Conservation (phyloP, 2,329 filamentous ascomycete species). For the Orbilia javanica region DNA sequence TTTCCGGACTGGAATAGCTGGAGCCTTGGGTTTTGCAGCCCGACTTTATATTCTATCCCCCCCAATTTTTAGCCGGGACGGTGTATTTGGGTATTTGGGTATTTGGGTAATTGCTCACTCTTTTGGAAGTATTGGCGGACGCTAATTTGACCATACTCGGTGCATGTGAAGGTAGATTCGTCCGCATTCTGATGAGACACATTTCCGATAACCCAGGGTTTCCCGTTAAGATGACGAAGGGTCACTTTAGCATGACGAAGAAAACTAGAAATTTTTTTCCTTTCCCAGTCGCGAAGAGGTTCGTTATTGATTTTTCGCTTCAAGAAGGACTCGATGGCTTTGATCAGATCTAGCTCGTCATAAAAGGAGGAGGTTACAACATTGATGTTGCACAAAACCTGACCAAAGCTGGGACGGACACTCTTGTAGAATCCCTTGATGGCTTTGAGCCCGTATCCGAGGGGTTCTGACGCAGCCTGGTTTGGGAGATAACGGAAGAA, state of each 20-base stretch:
- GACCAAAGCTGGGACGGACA: conserved; percentile 72
- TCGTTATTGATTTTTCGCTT: conserved; percentile 15
- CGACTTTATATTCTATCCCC: conserved; percentile 34
- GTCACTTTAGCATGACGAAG: conserved; percentile 33
- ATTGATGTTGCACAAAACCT: conserved; percentile 74
- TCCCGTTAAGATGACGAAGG: conserved; percentile 16
- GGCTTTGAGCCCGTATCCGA: conserved; percentile 71
- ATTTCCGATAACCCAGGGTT: conserved; percentile 7
- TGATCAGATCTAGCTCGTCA: conserved; percentile 66
- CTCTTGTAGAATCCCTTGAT: conserved; percentile 64
- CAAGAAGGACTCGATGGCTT: conserved; percentile 64
- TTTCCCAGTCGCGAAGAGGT: conserved; percentile 21
- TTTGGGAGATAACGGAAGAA: conserved; percentile 67
- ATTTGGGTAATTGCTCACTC: conserved; percentile 20
- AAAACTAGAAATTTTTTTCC: conserved; percentile 1
- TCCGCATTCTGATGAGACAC: conserved; percentile 12
- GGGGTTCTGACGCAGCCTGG: conserved; percentile 63
- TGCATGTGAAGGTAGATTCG: conserved; percentile 16
- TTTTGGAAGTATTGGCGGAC: conserved; percentile 39
- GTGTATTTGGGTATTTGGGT: not conserved
- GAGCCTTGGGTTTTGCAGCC: conserved; percentile 11
- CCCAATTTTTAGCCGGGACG: not conserved
- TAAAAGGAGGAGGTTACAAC: conserved; percentile 74
- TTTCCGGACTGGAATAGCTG: conserved; percentile 29
- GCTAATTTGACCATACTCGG: conserved; percentile 15